phyloP scores from a whole-genome alignment of 495 filamentous ascomycete genomes.

The Pseudoneurospora amorphoporcata region DNA sequence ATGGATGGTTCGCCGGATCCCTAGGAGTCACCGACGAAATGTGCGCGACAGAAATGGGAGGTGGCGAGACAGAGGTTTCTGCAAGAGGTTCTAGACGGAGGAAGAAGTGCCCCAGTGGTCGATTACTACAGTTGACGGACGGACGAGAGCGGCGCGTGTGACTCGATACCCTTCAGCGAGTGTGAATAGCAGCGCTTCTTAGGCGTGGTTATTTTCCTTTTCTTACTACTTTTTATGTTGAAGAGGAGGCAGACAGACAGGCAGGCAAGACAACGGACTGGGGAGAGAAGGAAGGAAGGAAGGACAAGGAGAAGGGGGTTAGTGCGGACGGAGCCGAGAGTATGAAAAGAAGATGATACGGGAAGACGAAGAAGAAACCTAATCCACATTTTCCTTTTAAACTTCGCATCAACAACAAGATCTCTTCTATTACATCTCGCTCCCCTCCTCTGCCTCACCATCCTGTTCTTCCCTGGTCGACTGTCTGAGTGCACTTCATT shows the following conservation, averaged over 20 bases:
- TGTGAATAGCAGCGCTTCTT: neutral
- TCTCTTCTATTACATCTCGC: neutral
- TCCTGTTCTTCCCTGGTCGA: neutral
- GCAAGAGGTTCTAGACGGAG: neutral
- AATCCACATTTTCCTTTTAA: neutral
- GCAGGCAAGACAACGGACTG: neutral
- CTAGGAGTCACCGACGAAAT: neutral
- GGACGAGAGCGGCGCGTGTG: neutral
- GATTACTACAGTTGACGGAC: neutral
- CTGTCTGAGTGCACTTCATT: neutral
- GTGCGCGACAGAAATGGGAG: neutral
- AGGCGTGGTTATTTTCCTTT: neutral
- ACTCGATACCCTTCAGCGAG: neutral
- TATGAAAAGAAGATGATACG: neutral
- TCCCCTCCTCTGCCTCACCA: neutral
- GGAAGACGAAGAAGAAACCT: neutral
- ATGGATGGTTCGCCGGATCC: constrained; percentile 16
- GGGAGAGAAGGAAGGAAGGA: neutral
- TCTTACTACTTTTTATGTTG: neutral
- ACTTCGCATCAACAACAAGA: neutral
- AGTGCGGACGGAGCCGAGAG: neutral
- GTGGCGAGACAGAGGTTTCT: neutral
- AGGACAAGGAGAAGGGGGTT: neutral
- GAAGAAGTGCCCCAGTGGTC: neutral
- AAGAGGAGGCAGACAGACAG: neutral